These are phyloP conservation scores for Chlorella sorokiniana DNA, from an alignment of 139 green algal genomes.

Conservation along the genomic window DNA sequence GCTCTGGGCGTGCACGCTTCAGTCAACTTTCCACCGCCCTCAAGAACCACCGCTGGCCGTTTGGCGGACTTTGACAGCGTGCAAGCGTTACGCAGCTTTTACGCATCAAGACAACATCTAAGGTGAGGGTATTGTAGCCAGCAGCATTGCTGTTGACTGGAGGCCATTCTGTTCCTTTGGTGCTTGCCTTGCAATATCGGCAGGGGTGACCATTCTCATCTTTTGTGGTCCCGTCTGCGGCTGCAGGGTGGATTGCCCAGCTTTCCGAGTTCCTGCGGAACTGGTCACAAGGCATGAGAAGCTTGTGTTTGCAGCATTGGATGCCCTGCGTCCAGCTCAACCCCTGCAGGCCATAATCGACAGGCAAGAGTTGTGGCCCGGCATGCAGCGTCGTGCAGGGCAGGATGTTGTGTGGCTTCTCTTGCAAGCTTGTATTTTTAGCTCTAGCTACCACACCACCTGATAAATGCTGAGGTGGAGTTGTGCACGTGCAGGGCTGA, in stretches of 20 bases:
- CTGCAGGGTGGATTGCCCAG: slow-evolving; percentile 31
- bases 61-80: too few relatives aligned
- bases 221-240: not conserved
- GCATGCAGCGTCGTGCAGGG: not conserved
- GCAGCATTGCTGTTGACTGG: not conserved
- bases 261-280: slow-evolving; percentile 22
- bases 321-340: slow-evolving; percentile 25
- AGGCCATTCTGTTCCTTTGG: too few relatives aligned
- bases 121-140: too few relatives aligned
- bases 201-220: too few relatives aligned
- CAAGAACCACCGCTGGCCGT: not conserved
- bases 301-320: slow-evolving; percentile 44
- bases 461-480: not conserved
- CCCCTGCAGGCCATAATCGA: not conserved
- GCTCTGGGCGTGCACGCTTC: not conserved
- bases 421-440: not conserved
- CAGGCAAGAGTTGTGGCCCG: not conserved
- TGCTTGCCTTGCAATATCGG: too few relatives aligned
- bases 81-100: not conserved
- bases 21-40: not conserved
- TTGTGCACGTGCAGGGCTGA: not conserved
- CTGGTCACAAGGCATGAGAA: slow-evolving; percentile 6
- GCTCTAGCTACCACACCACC: not conserved
- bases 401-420: not conserved
- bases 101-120: slow-evolving; percentile 2